Evolutionary conservation across 2,329 filamentous ascomycete genomes (phyloP).

Genomic region (Botrytis fabae): DNA sequence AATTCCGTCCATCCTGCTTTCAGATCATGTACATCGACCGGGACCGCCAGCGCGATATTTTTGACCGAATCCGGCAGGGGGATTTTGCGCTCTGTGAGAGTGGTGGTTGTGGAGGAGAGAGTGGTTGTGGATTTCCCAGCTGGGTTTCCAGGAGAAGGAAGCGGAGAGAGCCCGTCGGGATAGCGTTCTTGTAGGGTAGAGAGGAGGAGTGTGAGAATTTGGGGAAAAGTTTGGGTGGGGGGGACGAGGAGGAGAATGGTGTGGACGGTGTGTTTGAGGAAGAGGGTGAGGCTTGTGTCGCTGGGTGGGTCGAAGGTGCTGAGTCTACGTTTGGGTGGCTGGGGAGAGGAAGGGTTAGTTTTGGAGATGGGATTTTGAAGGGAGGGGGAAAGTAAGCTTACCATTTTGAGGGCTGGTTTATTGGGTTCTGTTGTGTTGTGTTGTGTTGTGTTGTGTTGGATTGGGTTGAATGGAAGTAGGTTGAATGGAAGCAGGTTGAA

Average conservation of each 20-base stretch:
- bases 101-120: slow-evolving; percentile 32
- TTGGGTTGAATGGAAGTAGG: neutral
- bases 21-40: slow-evolving; percentile 49
- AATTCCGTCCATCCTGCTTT: slow-evolving; percentile 52
- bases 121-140: slow-evolving; percentile 32
- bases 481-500: neutral
- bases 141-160: slow-evolving; percentile 21
- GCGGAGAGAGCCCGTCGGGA: slow-evolving; percentile 48
- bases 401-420: slow-evolving; percentile 5
- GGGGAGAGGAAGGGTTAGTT: neutral
- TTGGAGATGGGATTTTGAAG: neutral
- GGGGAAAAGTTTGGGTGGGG: slow-evolving; percentile 55
- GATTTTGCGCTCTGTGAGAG: slow-evolving; percentile 32
- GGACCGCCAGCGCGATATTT: slow-evolving; percentile 49
- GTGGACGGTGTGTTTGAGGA: slow-evolving; percentile 71
- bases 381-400: neutral
- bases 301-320: neutral
- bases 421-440: neutral
- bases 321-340: slow-evolving; percentile 4
- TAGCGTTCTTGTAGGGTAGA: slow-evolving; percentile 58
- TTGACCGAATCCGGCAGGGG: slow-evolving; percentile 40
- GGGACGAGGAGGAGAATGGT: slow-evolving; percentile 70
- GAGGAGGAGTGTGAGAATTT: slow-evolving; percentile 60
- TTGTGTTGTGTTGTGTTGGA: neutral
- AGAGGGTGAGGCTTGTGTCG: slow-evolving; percentile 58